Evolutionary conservation across 2,329 filamentous ascomycete genomes (phyloP), one percentile per base, ranked within the genome.

Genomic region (Cladosporium sp.): DNA sequence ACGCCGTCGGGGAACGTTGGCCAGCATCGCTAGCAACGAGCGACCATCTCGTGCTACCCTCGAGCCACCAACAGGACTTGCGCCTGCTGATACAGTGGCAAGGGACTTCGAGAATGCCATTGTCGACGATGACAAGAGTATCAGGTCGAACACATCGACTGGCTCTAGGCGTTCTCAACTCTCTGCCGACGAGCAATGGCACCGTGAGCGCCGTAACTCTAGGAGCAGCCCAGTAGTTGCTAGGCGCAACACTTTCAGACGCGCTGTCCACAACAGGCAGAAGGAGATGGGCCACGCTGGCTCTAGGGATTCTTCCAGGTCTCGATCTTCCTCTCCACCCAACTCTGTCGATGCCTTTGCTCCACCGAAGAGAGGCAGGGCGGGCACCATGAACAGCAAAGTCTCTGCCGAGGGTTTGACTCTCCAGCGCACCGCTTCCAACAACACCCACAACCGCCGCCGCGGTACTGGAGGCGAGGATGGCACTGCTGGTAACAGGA

Each of bases 341-440:
- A 99, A 97, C 78, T 99, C 95, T 0, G 93, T 99, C 60, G 96
- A 98, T 77, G 95, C 95, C 4, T 99, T 99, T 78, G 95, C 95
- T 21, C 91, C 95, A 73, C 91, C 92, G 59, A 91, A 92, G 66
- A 89, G 93, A 66, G 91, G 94, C 75, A 90, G 93, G 51, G 84
- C 87, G 57, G 85, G 86, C 58, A 90, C 88, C 3, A 76, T 86
- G 67, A 92, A 88, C 66, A 89, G 87, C 76, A 80, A 82, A 70
- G 78, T 83, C 36, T 85, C 85, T 2, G 83, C 86, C 36, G 72
- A 85, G 16, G 82, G 87, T 26, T 81, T 86, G 25, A 83, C 86
- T 26, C 81, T 93, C 30, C 87, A 91, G 68, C 87, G 92, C 34
- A 89, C 91, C 5, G 81, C 87, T 66, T 96, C 93, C 4, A 82